Conservation (phyloP, 1,284 basidiomycete genomes). For the Cutaneotrichosporon curvatum region DNA sequence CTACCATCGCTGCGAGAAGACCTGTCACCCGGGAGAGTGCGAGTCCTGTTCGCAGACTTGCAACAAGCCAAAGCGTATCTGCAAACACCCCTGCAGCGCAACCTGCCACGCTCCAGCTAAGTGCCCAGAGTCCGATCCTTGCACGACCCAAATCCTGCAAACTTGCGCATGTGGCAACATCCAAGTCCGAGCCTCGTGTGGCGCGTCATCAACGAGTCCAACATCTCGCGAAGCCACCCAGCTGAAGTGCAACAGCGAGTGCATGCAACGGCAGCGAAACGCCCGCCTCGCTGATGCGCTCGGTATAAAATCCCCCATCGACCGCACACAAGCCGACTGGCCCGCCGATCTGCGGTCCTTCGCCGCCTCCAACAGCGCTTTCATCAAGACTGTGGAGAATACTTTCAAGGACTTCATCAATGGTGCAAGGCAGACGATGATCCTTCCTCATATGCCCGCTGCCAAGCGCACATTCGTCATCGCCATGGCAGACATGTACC, state of each 20-base stretch:
- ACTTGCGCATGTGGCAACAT: constrained; percentile 75
- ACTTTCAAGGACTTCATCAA: constrained; percentile 68
- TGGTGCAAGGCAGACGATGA: constrained; percentile 61
- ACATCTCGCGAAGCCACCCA: constrained; percentile 45
- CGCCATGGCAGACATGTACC: constrained; percentile 65
- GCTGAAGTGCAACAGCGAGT: constrained; percentile 72
- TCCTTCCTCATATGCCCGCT: constrained; percentile 69
- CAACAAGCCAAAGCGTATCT: constrained; percentile 72
- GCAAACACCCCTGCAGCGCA: constrained; percentile 65
- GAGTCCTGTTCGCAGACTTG: constrained; percentile 67
- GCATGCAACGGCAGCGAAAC: constrained; percentile 72
- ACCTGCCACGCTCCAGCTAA: constrained; percentile 77
- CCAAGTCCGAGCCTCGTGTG: constrained; percentile 63
- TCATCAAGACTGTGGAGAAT: constrained; percentile 66
- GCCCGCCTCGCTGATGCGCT: constrained; percentile 77
- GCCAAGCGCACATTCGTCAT: constrained; percentile 69
- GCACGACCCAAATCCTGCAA: constrained; percentile 56
- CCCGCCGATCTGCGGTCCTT: constrained; percentile 57
- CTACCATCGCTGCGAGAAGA: constrained; percentile 70
- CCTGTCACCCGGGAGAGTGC: constrained; percentile 72
- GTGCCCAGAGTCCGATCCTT: constrained; percentile 72
- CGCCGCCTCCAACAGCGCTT: constrained; percentile 57
- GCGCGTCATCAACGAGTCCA: constrained; percentile 52
- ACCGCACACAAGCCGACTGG: constrained; percentile 52
- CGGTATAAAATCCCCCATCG: constrained; percentile 56